Evolutionary conservation across 345 rosid genomes (phyloP), one percentile per base, ranked within the genome.

Genomic region (Salix dunnii): DNA sequence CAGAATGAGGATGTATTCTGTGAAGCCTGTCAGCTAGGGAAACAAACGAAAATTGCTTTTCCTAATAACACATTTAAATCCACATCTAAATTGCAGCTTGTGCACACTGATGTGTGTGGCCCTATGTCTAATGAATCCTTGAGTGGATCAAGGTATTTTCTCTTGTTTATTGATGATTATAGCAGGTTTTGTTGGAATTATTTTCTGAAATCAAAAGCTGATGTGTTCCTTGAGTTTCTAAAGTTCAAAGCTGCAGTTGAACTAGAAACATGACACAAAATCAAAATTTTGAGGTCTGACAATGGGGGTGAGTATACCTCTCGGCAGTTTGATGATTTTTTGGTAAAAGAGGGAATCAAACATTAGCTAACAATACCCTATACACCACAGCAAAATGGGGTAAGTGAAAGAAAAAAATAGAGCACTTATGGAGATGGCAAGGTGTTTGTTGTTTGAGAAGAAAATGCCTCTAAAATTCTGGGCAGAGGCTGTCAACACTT

Each of bases 1-100:
- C 9, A 7, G 1, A 1, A 36, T 6, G 2, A 36, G 0, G 2
- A 36, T 0, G 8, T 1, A 0, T 1, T 36, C 1, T 63, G 67
- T 28, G 16, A 27, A 10, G 6, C 36, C 0, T 63, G 67, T 11
- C 5, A 63, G 5, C 27, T 63, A 1, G 67, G 67, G 3, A 28
- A 63, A 17, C 31, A 23, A 25, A 8, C 10, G 1, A 63, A 33
- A 16, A 1, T 13, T 20, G 33, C 4, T 25, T 8, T 63, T 63
- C 8, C 1, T 36, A 9, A 14, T 33, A 10, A 25, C 2, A 16
- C 16, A 23, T 8, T 9, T 8, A 63, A 17, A n/a, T 35, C 36
- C 11, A 11, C 30, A 1, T 8, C 25, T 8, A 63, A 25, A 11
- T 16, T 63, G 33, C 13, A 63, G 67, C 67, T 63, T n/a, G 31